Evolutionary conservation across 257 asterid species (phyloP), one percentile per base, ranked within the genome.

Genomic region (Nicotiana knightiana): DNA sequence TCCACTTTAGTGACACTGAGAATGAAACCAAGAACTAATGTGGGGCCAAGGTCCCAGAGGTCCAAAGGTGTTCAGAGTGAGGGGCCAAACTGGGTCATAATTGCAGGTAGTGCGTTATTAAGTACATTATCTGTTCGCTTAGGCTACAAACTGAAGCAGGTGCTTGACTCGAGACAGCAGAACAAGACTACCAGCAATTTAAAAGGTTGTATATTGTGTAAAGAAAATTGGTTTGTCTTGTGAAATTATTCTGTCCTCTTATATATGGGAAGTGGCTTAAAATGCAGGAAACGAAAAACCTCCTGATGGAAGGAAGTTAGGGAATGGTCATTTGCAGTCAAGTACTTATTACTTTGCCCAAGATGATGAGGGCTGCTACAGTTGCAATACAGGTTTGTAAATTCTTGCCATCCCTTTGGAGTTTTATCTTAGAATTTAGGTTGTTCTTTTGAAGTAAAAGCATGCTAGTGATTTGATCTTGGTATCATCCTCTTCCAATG

Each of bases 101-200:
- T 94, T 84, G 97, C 95, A 17, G 97, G 97, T 57, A 90, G 95
- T 85, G 97, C 97, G 67, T 84, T 94, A 83, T 83, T 94, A 79
- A 93, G 97, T 86, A 91, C 94, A 33, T 80, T 94, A 84, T 91
- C 97, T 15, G 76, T 94, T 84, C 97, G 92, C 85, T 88, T 94
- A 39, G 98, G 97, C 62, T 94, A 86, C 86, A 94, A 91, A 90
- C 88, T 94, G 88, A 93, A 93, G 89, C 97, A 91, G 87, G 89
- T 87, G 81, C 88, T 88, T 75, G 97, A 94, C 84, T 85, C 90
- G 79, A 93, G 88, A 81, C 93, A 83, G 75, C 82, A 80, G 21
- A 88, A 88, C 83, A 83, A 48, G 84, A 83, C 79, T 77, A 84
- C 86, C 84, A 88, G 83, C 82, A 85, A 71, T 81, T 81, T 67